Base-by-base conservation (phyloP, 306 rosid genomes). In the Sphenostylis stenocarpa region DNA sequence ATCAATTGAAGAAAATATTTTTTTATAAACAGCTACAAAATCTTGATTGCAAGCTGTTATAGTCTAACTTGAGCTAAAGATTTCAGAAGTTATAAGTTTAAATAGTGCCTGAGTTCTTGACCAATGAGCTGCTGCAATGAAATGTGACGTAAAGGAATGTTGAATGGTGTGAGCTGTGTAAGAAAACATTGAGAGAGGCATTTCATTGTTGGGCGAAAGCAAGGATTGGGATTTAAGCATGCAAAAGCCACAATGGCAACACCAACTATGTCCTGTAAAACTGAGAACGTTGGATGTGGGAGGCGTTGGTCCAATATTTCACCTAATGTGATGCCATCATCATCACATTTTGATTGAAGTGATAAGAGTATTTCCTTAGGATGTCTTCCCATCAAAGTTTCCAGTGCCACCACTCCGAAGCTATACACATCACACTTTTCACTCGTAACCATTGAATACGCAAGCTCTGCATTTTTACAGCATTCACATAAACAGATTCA, bases 381-480 rank as follows among this genome's bases (percentile, higher is more conserved):
- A 23, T 80, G 84, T 0, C 11, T 55, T 21, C 84, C 84, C 36
- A 80, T 12, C 17, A 61, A 34, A 11, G 24, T 68, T 69, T 81
- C 85, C 1, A 81, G 56, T 6, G 64, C 51, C 29, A 75, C 76
- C 1, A 81, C 67, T 67, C 81, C 84, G 7, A 81, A 81, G 0
- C 81, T 81, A 16, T 75, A 81, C 0, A 81, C 81, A 38, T 81
- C 85, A 16, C 81, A 61, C 17, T 69, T 75, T 76, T 75, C 66
- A 36, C 21, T 75, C 63, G 48, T 39, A 14, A 38, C 60, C 69
- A 64, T 36, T 2, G 84, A 60, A 23, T 67, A 76, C 0, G 73
- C 80, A 49, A 76, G 80, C 14, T 76, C 80, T 76, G 53, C 62
- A 21, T 44, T 20, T 14, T 31, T 1, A 0, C 1, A 34, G 26